phyloP scores from a whole-genome alignment of 208 protist species.

The Leishmania aethiopica region DNA sequence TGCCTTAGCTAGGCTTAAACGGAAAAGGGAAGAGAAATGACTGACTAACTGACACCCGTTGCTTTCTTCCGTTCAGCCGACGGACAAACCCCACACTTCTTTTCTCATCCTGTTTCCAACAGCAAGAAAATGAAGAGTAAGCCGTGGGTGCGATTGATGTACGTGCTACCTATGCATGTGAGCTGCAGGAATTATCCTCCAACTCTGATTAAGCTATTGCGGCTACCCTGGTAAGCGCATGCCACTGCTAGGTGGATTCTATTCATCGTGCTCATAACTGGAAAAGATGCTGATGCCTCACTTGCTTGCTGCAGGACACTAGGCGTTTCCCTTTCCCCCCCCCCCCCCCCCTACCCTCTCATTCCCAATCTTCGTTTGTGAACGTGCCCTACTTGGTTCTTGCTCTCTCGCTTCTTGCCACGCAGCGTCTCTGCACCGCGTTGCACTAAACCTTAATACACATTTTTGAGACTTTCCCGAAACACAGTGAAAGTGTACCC shows the following conservation, averaged over 20 bases:
- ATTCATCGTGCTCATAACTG: background rate
- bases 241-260: background rate
- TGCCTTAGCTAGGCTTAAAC: background rate
- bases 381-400: background rate
- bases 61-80: background rate
- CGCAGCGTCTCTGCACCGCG: background rate
- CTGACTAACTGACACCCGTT: background rate
- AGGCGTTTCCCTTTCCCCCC: background rate
- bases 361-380: background rate
- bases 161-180: background rate
- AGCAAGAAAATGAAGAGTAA: background rate
- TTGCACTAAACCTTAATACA: background rate
- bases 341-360: too few relatives aligned
- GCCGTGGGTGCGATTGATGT: background rate
- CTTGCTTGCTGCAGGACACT: background rate
- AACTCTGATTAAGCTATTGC: background rate
- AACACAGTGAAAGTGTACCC: background rate
- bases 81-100: background rate
- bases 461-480: slow-evolving; percentile 10
- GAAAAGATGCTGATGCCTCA: background rate
- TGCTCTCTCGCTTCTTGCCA: background rate
- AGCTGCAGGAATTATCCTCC: background rate
- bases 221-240: background rate
- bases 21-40: background rate
- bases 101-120: slow-evolving; percentile 5